Evolutionary conservation across 208 protist species (phyloP), one percentile per base, ranked within the genome.

Genomic region (Trypanosomatidae sp.): DNA sequence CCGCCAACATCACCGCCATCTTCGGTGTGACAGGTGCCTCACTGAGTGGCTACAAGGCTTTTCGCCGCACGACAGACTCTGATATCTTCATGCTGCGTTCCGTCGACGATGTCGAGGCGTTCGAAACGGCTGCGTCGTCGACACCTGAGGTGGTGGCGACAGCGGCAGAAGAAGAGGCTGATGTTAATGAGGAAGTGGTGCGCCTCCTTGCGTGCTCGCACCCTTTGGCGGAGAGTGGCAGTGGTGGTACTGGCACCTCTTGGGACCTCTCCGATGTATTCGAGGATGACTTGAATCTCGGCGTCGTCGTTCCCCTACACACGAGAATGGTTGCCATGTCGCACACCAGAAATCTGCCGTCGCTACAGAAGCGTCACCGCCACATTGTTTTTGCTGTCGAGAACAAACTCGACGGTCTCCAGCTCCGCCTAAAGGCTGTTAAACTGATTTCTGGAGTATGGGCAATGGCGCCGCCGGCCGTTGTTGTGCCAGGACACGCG

Each of bases 11-110:
- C 36, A 91, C 88, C 13, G 88, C 85, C 17, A 83, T 94, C 59
- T 94, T 94, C 65, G 91, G 89, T 46, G 82, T 84, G 41, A 73
- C 82, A 6, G 91, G 91, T n/a, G 89, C 80, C 0, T 85, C 85
- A 47, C 80, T 96, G 15, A 83, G 81, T 33, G 91, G 89, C 44
- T 96, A 92, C 77, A 91, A 88, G 49, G 91, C 86, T 2, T 78
- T 84, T 25, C 87, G 83, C 9, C 89, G 91, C 60, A 96, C 91
- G 13, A 76, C 64, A 8, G 86, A 91, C 41, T 85, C 89, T 1
- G 82, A 88, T 59, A 71, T 86, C 25, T 94, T 92, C 62, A 74
- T 81, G 73, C 85, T 94, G 50, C 88, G 88, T 50, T 84, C 84
- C 41, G 80, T 90, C 1, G 72, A 86, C 59, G 91, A 94, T 71